Percentiles rank a stretch among this genome's conserved stretches.
Conservation (phyloP, 2,329 filamentous ascomycete genomes). For the Beauveria sp. region DNA sequence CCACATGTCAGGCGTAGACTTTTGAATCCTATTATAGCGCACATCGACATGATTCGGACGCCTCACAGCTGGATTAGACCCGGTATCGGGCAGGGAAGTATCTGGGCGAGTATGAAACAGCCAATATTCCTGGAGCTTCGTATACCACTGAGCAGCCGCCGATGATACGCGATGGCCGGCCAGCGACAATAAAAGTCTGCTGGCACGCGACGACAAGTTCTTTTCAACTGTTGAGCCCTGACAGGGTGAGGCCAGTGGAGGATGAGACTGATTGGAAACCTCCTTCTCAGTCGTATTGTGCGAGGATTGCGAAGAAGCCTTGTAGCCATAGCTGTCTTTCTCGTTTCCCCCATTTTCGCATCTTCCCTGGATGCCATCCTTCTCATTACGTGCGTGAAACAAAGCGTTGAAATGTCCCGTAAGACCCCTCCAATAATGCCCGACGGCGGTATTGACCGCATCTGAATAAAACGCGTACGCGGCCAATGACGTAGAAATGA, state of each 20-base stretch:
- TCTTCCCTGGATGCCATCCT: background rate
- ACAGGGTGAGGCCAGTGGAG: too few species aligned
- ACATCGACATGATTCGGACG: background rate
- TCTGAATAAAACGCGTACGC: background rate
- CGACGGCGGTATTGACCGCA: background rate
- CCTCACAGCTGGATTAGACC: background rate
- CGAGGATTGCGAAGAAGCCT: too few species aligned
- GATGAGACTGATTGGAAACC: too few species aligned
- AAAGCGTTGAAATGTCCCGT: background rate
- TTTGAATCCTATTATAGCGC: background rate
- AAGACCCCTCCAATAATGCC: background rate
- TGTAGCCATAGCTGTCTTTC: too few species aligned
- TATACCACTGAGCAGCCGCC: background rate
- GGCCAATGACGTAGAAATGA: background rate
- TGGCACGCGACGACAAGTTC: background rate
- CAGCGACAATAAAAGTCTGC: too few species aligned
- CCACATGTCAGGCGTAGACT: background rate
- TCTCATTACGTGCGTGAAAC: background rate
- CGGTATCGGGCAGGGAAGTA: background rate
- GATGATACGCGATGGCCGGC: too few species aligned
- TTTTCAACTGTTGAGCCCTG: background rate
- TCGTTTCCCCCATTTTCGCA: background rate
- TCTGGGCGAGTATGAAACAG: background rate
- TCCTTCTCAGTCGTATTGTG: too few species aligned
- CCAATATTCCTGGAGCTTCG: background rate